Evolutionary conservation across 1,139 yeast genomes (phyloP), one percentile per base, ranked within the genome.

Genomic region (Candida freyschussii): DNA sequence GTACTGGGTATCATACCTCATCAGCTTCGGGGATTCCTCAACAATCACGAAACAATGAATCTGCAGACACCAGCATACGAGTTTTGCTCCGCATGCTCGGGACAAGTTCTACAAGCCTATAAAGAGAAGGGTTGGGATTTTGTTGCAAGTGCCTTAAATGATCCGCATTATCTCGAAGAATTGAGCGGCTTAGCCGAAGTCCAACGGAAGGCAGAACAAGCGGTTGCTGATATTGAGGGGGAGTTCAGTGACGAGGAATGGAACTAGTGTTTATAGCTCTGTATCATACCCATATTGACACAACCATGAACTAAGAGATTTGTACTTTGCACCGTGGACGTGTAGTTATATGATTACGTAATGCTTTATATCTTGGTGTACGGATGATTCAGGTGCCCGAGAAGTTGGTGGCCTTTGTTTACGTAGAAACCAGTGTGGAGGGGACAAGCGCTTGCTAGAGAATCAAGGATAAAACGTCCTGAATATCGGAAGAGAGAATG

Each of bases 21-120:
- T 56, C 98, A 91, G 54, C 63, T 91, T 13, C 66, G 98, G 41
- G 97, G 97, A 1, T 89, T 80, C 50, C 58, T 91, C 25, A 74
- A 72, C 45, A 69, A 68, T 37, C 86, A 79, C 50, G 72, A 72
- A 24, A 78, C 76, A 10, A 56, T 78, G 39, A 79, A 77, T 45
- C 63, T 89, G 12, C 64, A 66, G 39, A 79, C 95, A 0, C 86
- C 87, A 0, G 77, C 78, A 17, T 91, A 82, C 56, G 63, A 67
- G 22, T 67, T 72, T 47, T 91, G 98, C 55, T 80, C 96, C 0
- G 98, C 91, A 0, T 91, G 98, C 50, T 83, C 95, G 1, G 43
- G 56, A 0, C 46, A 63, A 0, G 79, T 91, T 4, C 47, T 82
- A 1, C 56, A 63, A 1, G 67, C 64, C 7, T 85, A 68, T 60